Conservation (phyloP, 371 early-diverging fungal genomes). For the Massospora cicadina region DNA sequence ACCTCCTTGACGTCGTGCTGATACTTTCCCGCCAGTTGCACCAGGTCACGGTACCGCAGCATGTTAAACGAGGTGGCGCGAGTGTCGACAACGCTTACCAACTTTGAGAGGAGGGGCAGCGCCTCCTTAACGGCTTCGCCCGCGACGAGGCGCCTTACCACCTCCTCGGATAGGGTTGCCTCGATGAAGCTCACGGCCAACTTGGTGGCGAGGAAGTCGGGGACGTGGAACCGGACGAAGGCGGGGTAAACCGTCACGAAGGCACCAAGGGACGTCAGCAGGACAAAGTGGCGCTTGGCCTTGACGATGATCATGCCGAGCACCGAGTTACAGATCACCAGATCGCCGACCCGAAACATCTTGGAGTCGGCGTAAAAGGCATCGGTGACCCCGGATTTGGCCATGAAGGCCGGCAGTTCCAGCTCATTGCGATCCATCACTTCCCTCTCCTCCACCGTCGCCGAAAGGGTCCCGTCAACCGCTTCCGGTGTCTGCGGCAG, state of each 20-base stretch:
- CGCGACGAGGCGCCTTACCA: not conserved
- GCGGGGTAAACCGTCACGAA: not conserved
- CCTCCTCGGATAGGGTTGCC: not conserved
- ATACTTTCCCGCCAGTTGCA: not conserved
- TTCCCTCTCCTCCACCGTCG: not conserved
- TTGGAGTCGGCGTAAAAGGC: not conserved
- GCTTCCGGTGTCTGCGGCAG: not conserved
- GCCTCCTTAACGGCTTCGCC: not conserved
- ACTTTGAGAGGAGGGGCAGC: not conserved
- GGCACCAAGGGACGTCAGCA: not conserved
- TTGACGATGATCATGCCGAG: not conserved
- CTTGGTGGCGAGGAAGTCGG: not conserved
- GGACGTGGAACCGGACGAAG: not conserved
- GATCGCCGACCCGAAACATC: not conserved
- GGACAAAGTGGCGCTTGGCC: not conserved
- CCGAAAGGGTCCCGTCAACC: not conserved
- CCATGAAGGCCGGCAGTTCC: not conserved
- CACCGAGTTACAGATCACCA: not conserved
- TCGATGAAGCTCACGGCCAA: not conserved
- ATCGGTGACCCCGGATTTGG: not conserved
- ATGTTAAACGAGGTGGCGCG: not conserved
- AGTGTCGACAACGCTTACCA: not conserved
- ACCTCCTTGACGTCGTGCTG: not conserved
- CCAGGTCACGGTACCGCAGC: not conserved
- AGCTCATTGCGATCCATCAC: not conserved